phyloP scores from a whole-genome alignment of 345 rosid genomes.

The Clausena lansium region DNA sequence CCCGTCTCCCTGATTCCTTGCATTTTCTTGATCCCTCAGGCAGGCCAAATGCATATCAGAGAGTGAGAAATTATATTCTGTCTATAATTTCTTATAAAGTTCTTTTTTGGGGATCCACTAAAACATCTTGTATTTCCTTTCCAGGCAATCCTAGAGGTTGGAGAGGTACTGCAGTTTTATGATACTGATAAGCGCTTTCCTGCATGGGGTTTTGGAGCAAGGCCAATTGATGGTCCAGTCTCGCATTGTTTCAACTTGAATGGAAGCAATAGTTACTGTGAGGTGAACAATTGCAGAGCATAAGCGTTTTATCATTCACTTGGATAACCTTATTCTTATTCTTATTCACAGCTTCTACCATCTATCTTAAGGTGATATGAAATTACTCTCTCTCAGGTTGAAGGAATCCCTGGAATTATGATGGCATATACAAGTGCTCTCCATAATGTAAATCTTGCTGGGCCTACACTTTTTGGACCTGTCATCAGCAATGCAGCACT shows the following conservation, averaged over 20 bases:
- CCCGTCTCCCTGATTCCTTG: slow-evolving; percentile 73
- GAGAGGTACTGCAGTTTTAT: slow-evolving; percentile 87
- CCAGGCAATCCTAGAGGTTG: slow-evolving; percentile 87
- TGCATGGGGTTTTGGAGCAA: slow-evolving; percentile 99
- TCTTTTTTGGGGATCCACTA: background rate
- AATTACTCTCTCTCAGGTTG: slow-evolving; percentile 54
- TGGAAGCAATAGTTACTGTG: slow-evolving; percentile 78
- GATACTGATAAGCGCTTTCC: slow-evolving; percentile 80
- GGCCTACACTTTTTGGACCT: slow-evolving; percentile 93
- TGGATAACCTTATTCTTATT: background rate
- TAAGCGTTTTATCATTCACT: slow-evolving; percentile 1
- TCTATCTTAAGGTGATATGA: slow-evolving; percentile 1
- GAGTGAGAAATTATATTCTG: slow-evolving; percentile 34
- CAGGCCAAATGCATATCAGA: slow-evolving; percentile 55
- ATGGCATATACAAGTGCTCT: slow-evolving; percentile 78
- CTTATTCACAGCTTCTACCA: slow-evolving; percentile 9
- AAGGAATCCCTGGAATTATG: slow-evolving; percentile 88
- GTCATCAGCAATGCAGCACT: slow-evolving; percentile 69
- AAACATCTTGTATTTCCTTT: slow-evolving; percentile 11
- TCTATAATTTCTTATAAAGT: background rate
- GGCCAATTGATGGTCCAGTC: slow-evolving; percentile 95
- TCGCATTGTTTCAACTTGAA: slow-evolving; percentile 94
- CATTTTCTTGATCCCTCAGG: slow-evolving; percentile 58
- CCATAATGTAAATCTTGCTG: slow-evolving; percentile 86
- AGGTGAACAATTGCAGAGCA: slow-evolving; percentile 40